Conservation (phyloP, 1,284 basidiomycete species). For the Moesziomyces sp. region DNA sequence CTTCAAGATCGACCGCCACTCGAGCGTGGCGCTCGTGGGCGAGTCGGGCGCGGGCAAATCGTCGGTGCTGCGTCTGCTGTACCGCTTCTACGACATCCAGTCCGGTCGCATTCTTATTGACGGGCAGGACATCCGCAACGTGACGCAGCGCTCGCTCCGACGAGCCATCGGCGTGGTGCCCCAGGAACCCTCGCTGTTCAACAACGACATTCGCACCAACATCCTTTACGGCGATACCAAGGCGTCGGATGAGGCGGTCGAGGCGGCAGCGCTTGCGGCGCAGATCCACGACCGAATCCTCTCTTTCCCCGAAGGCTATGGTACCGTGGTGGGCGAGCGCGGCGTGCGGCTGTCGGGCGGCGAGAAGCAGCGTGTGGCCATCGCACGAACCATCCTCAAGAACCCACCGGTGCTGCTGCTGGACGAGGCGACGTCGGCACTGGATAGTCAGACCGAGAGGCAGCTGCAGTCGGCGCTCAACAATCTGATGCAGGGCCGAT, state of each 20-base stretch:
- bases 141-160: conserved; percentile 81
- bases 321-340: conserved; percentile 82
- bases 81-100: conserved; percentile 85
- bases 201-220: conserved; percentile 74
- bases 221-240: conserved; percentile 61
- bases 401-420: conserved; percentile 84
- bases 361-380: conserved; percentile 85
- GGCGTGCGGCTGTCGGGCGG: conserved; percentile 76
- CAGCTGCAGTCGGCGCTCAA: conserved; percentile 61
- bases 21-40: conserved; percentile 61
- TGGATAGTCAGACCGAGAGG: conserved; percentile 65
- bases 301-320: conserved; percentile 79
- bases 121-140: conserved; percentile 83
- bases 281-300: conserved; percentile 65
- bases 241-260: conserved; percentile 60
- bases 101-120: conserved; percentile 73
- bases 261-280: conserved; percentile 61
- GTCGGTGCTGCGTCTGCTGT: conserved; percentile 83
- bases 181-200: conserved; percentile 75
- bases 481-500: conserved; percentile 64
- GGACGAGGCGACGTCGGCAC: conserved; percentile 79
- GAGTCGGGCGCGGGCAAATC: conserved; percentile 82
- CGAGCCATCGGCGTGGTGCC: conserved; percentile 78
- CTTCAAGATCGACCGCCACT: conserved; percentile 80
- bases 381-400: conserved; percentile 86